A percentile compares a stretch with the other conserved stretches of the same genome.
phyloP scores from a whole-genome alignment of 2,329 filamentous ascomycete species.

The Penicillium sp. region DNA sequence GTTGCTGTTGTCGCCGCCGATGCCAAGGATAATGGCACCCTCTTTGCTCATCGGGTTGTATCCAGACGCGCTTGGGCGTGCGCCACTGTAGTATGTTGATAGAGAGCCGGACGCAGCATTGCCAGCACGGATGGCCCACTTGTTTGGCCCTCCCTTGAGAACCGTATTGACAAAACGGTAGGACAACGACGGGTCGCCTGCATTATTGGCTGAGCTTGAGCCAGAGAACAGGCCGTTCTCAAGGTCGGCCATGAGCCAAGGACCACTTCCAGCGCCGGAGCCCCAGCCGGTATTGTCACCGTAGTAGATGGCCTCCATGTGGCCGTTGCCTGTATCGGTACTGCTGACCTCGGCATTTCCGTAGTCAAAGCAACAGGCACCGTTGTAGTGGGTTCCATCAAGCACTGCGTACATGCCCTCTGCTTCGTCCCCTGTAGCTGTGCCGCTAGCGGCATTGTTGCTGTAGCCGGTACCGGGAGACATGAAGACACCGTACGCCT shows the following conservation, averaged over 20 bases:
- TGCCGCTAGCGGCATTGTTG: conserved; percentile 55
- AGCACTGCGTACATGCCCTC: conserved; percentile 41
- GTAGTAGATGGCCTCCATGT: conserved; percentile 70
- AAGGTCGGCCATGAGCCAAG: conserved; percentile 69
- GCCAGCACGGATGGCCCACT: conserved; percentile 61
- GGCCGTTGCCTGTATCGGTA: conserved; percentile 58
- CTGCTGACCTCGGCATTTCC: conserved; percentile 58
- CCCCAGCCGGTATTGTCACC: conserved; percentile 58
- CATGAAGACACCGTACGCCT: conserved; percentile 64
- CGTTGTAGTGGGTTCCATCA: conserved; percentile 38
- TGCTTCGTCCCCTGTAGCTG: conserved; percentile 55
- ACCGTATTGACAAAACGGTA: conserved; percentile 58
- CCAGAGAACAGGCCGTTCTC: conserved; percentile 68
- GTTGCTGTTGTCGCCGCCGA: conserved; percentile 65
- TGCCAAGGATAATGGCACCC: conserved; percentile 67
- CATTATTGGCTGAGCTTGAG: conserved; percentile 46
- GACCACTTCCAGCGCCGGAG: conserved; percentile 57
- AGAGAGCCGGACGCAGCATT: conserved; percentile 56
- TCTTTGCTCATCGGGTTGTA: conserved; percentile 66
- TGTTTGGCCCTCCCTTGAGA: conserved; percentile 57
- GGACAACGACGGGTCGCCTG: conserved; percentile 53
- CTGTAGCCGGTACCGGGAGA: conserved; percentile 64
- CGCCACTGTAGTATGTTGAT: conserved; percentile 60
- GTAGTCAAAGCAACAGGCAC: conserved; percentile 53
- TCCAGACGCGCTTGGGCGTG: conserved; percentile 52